These are phyloP conservation scores for Talaromyces islandicus DNA, from an alignment of 2,329 filamentous ascomycete species.

Conservation along the genomic window DNA sequence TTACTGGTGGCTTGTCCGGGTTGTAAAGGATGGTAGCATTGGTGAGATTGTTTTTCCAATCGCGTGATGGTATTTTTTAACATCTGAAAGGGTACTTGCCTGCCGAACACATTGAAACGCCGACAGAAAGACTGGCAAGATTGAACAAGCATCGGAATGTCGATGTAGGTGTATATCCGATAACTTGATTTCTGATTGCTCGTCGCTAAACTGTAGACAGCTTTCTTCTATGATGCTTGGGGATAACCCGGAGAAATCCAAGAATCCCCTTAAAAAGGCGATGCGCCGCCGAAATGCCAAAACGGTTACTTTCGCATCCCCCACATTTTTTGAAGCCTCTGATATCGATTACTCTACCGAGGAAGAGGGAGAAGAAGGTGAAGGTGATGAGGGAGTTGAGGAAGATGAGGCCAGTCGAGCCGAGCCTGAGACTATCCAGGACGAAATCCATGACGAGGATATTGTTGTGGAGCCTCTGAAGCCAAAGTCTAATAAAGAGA, in stretches of 20 bases:
- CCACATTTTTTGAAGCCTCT: slow-evolving; percentile 82
- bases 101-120: slow-evolving; percentile 96
- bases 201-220: slow-evolving; percentile 28
- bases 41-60: slow-evolving; percentile 49
- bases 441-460: slow-evolving; percentile 27
- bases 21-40: slow-evolving; percentile 97
- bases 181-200: slow-evolving; percentile 1
- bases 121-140: slow-evolving; percentile 85
- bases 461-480: slow-evolving; percentile 41
- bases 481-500: slow-evolving; percentile 35
- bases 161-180: slow-evolving; percentile 58
- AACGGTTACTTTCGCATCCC: slow-evolving; percentile 76
- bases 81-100: slow-evolving; percentile 71
- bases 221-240: slow-evolving; percentile 66
- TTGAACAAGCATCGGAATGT: slow-evolving; percentile 98
- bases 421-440: slow-evolving; percentile 26
- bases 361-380: slow-evolving; percentile 53
- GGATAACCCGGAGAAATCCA: slow-evolving; percentile 70
- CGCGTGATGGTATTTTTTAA: slow-evolving; percentile 15
- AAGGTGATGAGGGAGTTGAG: slow-evolving; percentile 41
- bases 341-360: slow-evolving; percentile 80
- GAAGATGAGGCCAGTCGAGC: slow-evolving; percentile 37
- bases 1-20: slow-evolving; percentile 98
- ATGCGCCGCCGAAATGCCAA: slow-evolving; percentile 79
- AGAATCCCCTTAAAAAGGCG: slow-evolving; percentile 74